Conservation (phyloP, 2,329 filamentous ascomycete species). For the Talaromyces sp. region DNA sequence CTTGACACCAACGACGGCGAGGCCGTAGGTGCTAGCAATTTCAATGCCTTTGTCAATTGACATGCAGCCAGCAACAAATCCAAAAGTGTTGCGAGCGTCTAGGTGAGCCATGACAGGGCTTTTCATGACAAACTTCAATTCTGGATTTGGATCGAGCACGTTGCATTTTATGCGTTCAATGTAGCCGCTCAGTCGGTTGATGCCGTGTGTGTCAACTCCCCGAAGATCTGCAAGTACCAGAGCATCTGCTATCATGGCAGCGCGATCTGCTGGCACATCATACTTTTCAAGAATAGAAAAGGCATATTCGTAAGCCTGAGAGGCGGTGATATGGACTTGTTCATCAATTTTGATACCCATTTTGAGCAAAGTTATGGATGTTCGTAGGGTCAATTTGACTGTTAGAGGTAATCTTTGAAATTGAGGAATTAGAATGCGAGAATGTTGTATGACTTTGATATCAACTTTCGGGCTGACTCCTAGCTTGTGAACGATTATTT, state of each 20-base stretch:
- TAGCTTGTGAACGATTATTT: no score
- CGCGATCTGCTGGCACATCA: neutral
- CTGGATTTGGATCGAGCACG: slow-evolving; percentile 19
- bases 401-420: neutral
- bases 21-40: slow-evolving; percentile 18
- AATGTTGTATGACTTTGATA: no score
- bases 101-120: slow-evolving; percentile 26
- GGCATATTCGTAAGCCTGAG: neutral
- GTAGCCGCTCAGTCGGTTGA: slow-evolving; percentile 22
- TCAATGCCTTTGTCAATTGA: slow-evolving; percentile 21
- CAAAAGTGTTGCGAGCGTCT: slow-evolving; percentile 27
- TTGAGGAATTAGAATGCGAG: no score
- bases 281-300: neutral
- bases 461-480: no score
- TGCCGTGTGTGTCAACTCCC: slow-evolving; percentile 25
- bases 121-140: slow-evolving; percentile 18
- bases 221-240: slow-evolving; percentile 24
- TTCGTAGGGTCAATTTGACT: no score
- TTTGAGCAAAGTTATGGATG: neutral
- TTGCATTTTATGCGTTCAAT: slow-evolving; percentile 21
- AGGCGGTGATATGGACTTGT: neutral
- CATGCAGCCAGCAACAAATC: slow-evolving; percentile 23
- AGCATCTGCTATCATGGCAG: slow-evolving; percentile 16
- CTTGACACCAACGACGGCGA: slow-evolving; percentile 22
- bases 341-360: neutral